Evolutionary conservation across 2,329 filamentous ascomycete genomes (phyloP), one percentile per base, ranked within the genome.

Genomic region (Clarireedia hainanense): DNA sequence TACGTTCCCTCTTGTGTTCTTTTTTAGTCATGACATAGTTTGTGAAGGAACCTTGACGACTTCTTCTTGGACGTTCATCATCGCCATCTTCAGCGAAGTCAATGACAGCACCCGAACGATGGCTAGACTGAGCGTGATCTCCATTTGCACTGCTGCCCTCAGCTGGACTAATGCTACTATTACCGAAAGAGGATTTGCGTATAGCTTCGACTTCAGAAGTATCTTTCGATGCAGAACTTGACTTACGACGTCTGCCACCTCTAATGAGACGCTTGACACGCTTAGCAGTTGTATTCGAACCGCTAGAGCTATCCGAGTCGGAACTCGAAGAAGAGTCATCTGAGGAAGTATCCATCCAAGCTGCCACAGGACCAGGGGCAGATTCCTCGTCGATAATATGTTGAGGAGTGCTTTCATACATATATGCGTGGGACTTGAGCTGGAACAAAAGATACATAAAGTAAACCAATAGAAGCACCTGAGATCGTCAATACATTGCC

Each of bases 351-450:
- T 94, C 88, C 66, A 96, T 80, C 72, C 92, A 89, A 34, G 88
- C 87, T 17, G 88, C 87, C 12, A 91, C 80, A 0, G 94, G 85
- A 61, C 91, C 91, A 23, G 91, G 91, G 47, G 89, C 86, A 0
- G 89, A 85, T 69, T 96, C 91, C 65, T 94, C 90, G 63, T 96
- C 91, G 60, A 96, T 94, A 58, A 95, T 87, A 64, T 91, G 86
- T 72, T 96, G 91, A 9, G 91, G 91, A 5, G 89, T 96, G 62
- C 90, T 94, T 71, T 91, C 88, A 64, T 96, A 95, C 75, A 96
- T 84, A 73, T 95, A 95, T 7, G 89, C 81, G 68, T 96, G 91
- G 1, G 90, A 94, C 72, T 95, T 95, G 58, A 96, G 81, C 74
- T 95, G 91, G 72, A 96, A 96, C 20, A 95, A 68, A 36, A 96